These are phyloP conservation scores for Beauveria rudraprayagi DNA, from an alignment of 2,329 filamentous ascomycete genomes.

Conservation along the genomic window DNA sequence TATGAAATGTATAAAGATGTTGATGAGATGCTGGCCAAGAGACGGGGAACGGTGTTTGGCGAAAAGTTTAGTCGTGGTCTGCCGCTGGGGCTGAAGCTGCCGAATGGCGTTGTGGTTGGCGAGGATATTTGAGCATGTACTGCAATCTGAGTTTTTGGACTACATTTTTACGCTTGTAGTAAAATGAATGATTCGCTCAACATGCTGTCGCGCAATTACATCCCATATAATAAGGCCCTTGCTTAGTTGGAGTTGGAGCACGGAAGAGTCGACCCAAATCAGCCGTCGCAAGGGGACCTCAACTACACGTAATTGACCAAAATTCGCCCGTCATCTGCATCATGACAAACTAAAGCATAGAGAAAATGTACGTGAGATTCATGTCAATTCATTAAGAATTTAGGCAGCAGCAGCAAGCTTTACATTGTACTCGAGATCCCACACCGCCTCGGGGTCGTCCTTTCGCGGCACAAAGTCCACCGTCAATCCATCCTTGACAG, in stretches of 20 bases:
- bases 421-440: constrained; percentile 57
- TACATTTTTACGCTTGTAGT: not conserved
- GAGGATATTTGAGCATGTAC: not conserved
- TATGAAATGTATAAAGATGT: constrained; percentile 53
- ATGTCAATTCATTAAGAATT: not conserved
- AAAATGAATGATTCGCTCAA: not conserved
- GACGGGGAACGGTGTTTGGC: constrained; percentile 24
- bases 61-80: constrained; percentile 35
- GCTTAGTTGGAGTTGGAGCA: too few relatives aligned
- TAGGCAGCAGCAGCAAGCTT: constrained; percentile 29
- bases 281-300: too few relatives aligned
- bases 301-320: too few relatives aligned
- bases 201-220: too few relatives aligned
- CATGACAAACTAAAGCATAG: not conserved
- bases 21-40: constrained; percentile 37
- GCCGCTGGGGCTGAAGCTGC: constrained; percentile 39
- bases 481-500: constrained; percentile 43
- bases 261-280: too few relatives aligned
- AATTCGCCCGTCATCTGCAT: too few relatives aligned
- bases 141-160: not conserved
- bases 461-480: constrained; percentile 32
- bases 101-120: constrained; percentile 36
- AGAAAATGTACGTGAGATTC: not conserved
- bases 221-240: too few relatives aligned
- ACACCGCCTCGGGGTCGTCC: constrained; percentile 38